phyloP scores from a whole-genome alignment of 2,329 filamentous ascomycete species.

The Xylariales sp. region DNA sequence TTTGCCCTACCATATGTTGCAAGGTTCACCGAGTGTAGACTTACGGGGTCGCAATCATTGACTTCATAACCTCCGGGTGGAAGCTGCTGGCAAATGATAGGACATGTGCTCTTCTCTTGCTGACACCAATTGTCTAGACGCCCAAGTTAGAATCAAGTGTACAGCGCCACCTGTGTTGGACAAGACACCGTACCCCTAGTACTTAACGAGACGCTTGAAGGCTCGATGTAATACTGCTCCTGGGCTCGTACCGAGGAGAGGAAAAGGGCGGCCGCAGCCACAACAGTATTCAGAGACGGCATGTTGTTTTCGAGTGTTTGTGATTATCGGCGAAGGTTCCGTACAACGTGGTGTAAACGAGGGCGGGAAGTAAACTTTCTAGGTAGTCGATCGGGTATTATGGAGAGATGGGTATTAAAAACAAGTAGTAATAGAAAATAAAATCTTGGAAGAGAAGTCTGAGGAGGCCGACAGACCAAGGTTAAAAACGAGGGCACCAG shows the following conservation, averaged over 20 bases:
- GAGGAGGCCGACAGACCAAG: constrained; percentile 29
- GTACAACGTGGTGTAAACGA: constrained; percentile 24
- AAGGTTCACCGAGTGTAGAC: constrained; percentile 40
- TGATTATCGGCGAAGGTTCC: constrained; percentile 1
- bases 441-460: constrained; percentile 13
- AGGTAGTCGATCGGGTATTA: constrained; percentile 6
- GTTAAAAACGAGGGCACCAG: constrained; percentile 32
- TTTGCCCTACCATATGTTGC: neutral
- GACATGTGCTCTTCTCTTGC: constrained; percentile 72
- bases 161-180: neutral
- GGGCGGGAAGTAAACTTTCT: neutral
- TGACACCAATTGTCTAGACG: constrained; percentile 70
- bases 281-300: constrained; percentile 65
- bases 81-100: constrained; percentile 75
- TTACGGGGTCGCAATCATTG: constrained; percentile 77
- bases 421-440: constrained; percentile 24
- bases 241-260: constrained; percentile 62
- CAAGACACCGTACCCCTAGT: constrained; percentile 61
- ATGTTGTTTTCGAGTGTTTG: constrained; percentile 51
- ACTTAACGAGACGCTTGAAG: constrained; percentile 65
- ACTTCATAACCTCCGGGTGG: constrained; percentile 62
- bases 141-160: constrained; percentile 35
- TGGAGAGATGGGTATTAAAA: constrained; percentile 27
- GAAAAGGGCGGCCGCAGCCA: constrained; percentile 67
- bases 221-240: constrained; percentile 69